Evolutionary conservation across 139 green algal genomes (phyloP), one percentile per base, ranked within the genome.

Genomic region (Tetradesmus obliquus): DNA sequence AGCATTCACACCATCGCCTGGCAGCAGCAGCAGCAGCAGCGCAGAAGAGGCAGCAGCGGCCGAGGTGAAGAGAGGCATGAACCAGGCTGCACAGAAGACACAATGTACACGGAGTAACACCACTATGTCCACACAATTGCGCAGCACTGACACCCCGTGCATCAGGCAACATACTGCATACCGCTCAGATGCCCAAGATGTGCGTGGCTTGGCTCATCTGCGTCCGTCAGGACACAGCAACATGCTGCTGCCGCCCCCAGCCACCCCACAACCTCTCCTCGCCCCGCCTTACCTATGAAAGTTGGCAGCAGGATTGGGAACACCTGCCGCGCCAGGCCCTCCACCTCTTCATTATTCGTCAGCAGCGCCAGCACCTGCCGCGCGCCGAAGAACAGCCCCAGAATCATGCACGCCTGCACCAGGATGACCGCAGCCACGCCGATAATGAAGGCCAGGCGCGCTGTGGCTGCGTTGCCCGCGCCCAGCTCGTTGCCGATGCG

Each of bases 401-500:
- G 15, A 3, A 32, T 69, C 9, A 74, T 60, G 20, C 4, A 24
- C 1, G 60, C 62, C 55, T 91, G 69, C 51, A 91, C 74, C 71
- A 91, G n/a, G 22, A 80, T 24, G 5, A 72, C n/a, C 2, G 55
- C 12, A 17, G 72, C 54, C 2, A 91, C 55, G 10, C 53, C 22
- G 20, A 80, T 74, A 2, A 57, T 57, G 12, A 74, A 24, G 3
- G 57, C 57, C 2, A 84, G 89, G 86, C 82, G 82, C 45, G 91
- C 93, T n/a, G 22, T 71, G 1, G 15, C 13, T 10, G 89, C 89
- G 24, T 86, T 58, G 51, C 92, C 92, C 0, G 91, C 91, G 5
- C 94, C 94, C 45, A 95, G 72, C 17, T 84, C 86, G 62, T 95
- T 95, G 86, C 92, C 84, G 4, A 96, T 91, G 8, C 90, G 91